Conservation (phyloP, 352 stramenopile species). For the Globisporangium spiculum region DNA sequence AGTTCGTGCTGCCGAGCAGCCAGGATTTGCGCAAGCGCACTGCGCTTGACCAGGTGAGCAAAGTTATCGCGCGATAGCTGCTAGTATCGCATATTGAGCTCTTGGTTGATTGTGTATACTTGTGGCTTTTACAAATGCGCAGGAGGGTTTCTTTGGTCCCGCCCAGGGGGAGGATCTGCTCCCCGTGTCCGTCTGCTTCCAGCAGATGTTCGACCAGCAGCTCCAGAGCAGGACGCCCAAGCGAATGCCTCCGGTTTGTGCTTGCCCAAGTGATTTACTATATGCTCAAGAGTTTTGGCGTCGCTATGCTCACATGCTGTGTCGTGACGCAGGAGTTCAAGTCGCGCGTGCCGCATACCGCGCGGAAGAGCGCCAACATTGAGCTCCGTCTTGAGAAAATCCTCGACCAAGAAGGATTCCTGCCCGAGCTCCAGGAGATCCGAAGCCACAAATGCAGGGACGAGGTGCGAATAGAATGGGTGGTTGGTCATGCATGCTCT, state of each 20-base stretch:
- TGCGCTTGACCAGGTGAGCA: slow-evolving; percentile 48
- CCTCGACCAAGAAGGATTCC: slow-evolving; percentile 51
- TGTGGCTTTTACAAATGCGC: background rate
- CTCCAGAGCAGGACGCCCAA: slow-evolving; percentile 9
- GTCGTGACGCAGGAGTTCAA: slow-evolving; percentile 27
- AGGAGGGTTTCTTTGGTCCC: slow-evolving; percentile 50
- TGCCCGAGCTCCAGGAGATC: slow-evolving; percentile 54
- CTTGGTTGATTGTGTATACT: background rate
- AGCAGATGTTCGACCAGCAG: slow-evolving; percentile 18
- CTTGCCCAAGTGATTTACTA: background rate
- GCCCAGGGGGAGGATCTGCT: slow-evolving; percentile 33
- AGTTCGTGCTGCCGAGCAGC: slow-evolving; percentile 59
- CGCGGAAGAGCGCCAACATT: slow-evolving; percentile 59
- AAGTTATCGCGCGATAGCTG: background rate
- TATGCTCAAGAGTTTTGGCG: background rate
- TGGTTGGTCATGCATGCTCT: background rate
- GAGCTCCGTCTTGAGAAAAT: slow-evolving; percentile 57
- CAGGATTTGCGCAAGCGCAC: slow-evolving; percentile 57
- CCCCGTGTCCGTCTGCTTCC: slow-evolving; percentile 30
- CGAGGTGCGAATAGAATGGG: slow-evolving; percentile 23
- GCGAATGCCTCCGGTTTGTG: background rate
- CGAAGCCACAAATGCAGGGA: slow-evolving; percentile 50
- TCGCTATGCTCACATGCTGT: background rate
- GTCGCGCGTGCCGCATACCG: slow-evolving; percentile 50
- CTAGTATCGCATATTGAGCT: background rate